Percentiles rank a stretch among this genome's conserved stretches.
phyloP scores from a whole-genome alignment of 2,329 filamentous ascomycete genomes.

The Shiraia sp. region DNA sequence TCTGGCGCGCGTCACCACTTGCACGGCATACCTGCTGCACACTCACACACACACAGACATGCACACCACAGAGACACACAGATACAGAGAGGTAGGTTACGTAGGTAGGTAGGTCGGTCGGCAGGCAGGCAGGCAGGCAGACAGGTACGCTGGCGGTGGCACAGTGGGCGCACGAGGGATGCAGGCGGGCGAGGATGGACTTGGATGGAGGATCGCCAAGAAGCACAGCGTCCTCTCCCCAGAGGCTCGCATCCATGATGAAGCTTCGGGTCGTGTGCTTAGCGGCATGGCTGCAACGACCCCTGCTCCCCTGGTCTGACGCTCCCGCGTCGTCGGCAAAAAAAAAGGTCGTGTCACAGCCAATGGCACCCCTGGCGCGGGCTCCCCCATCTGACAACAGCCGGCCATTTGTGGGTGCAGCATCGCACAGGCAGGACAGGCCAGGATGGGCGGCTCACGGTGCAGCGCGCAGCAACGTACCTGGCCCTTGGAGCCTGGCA shows the following conservation, averaged over 20 bases:
- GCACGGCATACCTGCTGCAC: background rate
- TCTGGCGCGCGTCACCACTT: background rate
- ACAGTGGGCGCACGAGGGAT: slow-evolving; percentile 16
- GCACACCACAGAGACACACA: background rate
- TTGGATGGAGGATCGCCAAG: slow-evolving; percentile 28
- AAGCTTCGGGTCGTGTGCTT: slow-evolving; percentile 41
- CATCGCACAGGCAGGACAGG: too few species aligned
- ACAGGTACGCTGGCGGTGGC: background rate
- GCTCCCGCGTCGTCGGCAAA: slow-evolving; percentile 39
- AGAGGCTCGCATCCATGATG: slow-evolving; percentile 21
- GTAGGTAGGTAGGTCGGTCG: too few species aligned
- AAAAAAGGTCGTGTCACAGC: slow-evolving; percentile 30
- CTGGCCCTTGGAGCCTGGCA: slow-evolving; percentile 34
- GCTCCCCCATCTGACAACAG: slow-evolving; percentile 33
- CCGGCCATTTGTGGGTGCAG: slow-evolving; percentile 20
- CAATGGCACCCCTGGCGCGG: slow-evolving; percentile 30
- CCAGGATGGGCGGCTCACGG: slow-evolving; percentile 13
- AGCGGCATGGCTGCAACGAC: slow-evolving; percentile 29
- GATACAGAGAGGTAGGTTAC: slow-evolving; percentile 6
- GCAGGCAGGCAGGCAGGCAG: background rate
- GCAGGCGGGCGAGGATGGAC: slow-evolving; percentile 14
- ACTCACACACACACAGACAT: background rate
- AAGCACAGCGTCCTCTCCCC: slow-evolving; percentile 23
- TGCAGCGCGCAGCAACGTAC: slow-evolving; percentile 25
- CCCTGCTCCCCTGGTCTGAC: slow-evolving; percentile 40